Conservation (phyloP, 2,329 filamentous ascomycete species). For the Magnaporthales sp. region DNA sequence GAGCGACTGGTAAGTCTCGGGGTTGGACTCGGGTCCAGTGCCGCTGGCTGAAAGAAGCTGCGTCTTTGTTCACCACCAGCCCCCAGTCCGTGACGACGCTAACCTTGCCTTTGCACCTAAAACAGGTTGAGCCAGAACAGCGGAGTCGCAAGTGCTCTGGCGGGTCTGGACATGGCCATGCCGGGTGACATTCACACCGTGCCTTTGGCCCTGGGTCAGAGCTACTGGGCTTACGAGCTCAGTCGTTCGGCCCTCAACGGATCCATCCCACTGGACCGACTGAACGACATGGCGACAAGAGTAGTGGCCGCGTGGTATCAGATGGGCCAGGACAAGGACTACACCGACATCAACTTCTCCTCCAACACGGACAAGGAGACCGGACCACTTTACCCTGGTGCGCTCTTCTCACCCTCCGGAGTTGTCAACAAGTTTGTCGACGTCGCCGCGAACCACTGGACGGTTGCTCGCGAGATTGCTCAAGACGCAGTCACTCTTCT, state of each 20-base stretch:
- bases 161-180: constrained; percentile 60
- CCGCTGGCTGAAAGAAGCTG: background rate
- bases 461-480: constrained; percentile 42
- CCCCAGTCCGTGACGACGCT: constrained; percentile 19
- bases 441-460: constrained; percentile 44
- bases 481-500: constrained; percentile 49
- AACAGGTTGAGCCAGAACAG: constrained; percentile 55
- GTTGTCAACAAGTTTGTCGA: constrained; percentile 63
- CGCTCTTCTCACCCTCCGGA: constrained; percentile 49
- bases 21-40: background rate
- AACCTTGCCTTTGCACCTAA: background rate
- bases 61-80: background rate
- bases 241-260: constrained; percentile 47
- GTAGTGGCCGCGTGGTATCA: constrained; percentile 52
- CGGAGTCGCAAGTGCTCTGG: constrained; percentile 64
- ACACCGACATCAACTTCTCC: constrained; percentile 49
- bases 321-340: constrained; percentile 49
- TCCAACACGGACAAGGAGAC: constrained; percentile 45
- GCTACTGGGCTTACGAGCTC: constrained; percentile 47
- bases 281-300: constrained; percentile 49
- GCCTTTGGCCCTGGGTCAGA: constrained; percentile 41
- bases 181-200: constrained; percentile 43
- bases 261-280: constrained; percentile 42
- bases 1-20: constrained; percentile 54
- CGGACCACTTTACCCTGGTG: constrained; percentile 48